Base-by-base conservation (phyloP, 2,329 filamentous ascomycete species). In the Fusarium sambucinum region DNA sequence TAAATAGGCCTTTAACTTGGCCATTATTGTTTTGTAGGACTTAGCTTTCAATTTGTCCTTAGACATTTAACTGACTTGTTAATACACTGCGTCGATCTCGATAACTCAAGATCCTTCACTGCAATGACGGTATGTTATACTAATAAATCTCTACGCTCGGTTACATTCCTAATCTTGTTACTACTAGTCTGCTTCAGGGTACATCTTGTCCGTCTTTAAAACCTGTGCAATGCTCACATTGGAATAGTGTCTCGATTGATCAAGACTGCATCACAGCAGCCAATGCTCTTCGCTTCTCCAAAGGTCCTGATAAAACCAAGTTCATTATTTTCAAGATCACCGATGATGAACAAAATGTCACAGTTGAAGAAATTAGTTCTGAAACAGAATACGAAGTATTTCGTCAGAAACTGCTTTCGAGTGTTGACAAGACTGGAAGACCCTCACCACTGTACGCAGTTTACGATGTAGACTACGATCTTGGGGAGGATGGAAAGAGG, bases 401-500 rank as follows among this genome's bases (percentile, higher is more conserved):
- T 32, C 69, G 64, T 9, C 53, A 68, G 7, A 65, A 59, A 21
- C 52, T 72, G n/a, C 21, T 66, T 10, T 59, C 57, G 0, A 44
- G 55, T 1, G 40, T 62, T 11, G 63, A 66, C 23, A 42, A 32
- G 3, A 45, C 55, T 17, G 69, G 63, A 9, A 67, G 54, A 5
- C 21, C 55, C 1, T 57, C 59, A 7, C 69, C 68, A 17, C 59
- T 66, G 6, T 72, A 70, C 47, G 69, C 66, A 13, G 51, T 55
- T 14, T 71, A 71, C 6, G 56, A 72, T 33, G 66, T 72, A 1
- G 63, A 70, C 25, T 67, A 70, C 17, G 55, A 63, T 6, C 66
- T 72, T 13, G 69, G 69, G 1, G 63, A 68, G 7, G 66, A 68
- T 25, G 66, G 68, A 4, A 70, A 70, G 23, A 55, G 69, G 66